Evolutionary conservation across 306 rosid genomes (phyloP).

Genomic region (Inga leiocalycina): DNA sequence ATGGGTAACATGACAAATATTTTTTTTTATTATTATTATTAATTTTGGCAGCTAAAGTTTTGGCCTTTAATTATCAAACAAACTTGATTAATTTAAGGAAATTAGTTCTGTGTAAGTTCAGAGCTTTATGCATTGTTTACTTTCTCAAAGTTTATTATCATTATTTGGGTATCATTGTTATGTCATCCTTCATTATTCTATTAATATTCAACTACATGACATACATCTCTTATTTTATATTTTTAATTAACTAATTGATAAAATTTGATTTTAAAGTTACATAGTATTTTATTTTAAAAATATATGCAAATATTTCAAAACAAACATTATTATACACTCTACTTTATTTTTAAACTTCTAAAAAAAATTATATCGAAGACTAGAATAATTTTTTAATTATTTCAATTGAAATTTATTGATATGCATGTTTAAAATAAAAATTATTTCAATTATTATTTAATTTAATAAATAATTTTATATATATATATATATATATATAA

Average conservation of each 20-base stretch:
- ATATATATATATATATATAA: no score
- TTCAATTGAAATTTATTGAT: background rate
- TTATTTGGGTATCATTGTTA: slow-evolving; percentile 48
- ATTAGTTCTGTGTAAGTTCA: slow-evolving; percentile 30
- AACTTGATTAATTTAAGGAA: slow-evolving; percentile 12
- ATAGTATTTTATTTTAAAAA: background rate
- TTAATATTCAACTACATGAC: slow-evolving; percentile 17
- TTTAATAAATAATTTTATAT: background rate
- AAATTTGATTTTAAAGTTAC: background rate
- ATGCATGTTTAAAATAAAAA: background rate
- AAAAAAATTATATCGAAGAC: background rate
- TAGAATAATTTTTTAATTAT: background rate
- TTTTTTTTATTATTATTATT: slow-evolving; percentile 3
- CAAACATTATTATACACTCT: background rate
- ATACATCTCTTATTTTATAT: background rate
- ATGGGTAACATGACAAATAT: slow-evolving; percentile 40
- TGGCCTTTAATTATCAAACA: slow-evolving; percentile 37
- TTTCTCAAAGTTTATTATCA: slow-evolving; percentile 26
- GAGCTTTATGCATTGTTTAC: slow-evolving; percentile 9
- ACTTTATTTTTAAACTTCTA: background rate
- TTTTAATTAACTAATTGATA: background rate
- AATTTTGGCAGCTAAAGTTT: slow-evolving; percentile 41
- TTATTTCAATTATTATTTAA: background rate
- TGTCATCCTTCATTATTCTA: slow-evolving; percentile 41
- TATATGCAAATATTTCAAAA: background rate